Evolutionary conservation across 371 early-diverging fungal species (phyloP).

Genomic region (Encephalitozoon cuniculi): DNA sequence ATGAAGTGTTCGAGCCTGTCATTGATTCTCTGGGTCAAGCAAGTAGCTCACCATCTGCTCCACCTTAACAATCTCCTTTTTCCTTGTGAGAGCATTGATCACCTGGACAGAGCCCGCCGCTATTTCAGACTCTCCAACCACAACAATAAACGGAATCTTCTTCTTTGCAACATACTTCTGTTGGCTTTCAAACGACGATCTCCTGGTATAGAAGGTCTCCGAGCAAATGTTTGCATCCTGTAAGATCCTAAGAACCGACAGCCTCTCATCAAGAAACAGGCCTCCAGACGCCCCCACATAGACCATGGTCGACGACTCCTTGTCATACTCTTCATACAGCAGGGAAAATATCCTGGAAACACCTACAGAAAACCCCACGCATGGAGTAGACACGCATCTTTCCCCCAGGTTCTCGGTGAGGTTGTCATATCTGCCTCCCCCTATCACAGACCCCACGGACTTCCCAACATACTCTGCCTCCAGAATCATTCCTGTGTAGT

Average conservation of each 20-base stretch:
- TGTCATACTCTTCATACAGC: conserved; percentile 56
- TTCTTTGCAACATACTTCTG: conserved; percentile 39
- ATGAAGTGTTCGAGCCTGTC: not conserved
- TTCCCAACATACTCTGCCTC: conserved; percentile 72
- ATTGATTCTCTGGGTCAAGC: not conserved
- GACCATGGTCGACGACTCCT: conserved; percentile 67
- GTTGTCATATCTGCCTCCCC: conserved; percentile 96
- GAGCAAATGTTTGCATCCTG: conserved; percentile 77
- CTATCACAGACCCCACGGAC: conserved; percentile 84
- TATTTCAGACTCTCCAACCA: conserved; percentile 49
- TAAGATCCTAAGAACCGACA: conserved; percentile 71
- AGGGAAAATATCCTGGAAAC: conserved; percentile 88
- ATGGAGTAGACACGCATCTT: conserved; percentile 66
- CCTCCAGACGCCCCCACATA: conserved; percentile 75
- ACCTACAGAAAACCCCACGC: conserved; percentile 92
- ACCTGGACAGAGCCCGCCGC: not conserved
- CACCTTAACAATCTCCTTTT: not conserved
- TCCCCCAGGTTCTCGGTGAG: conserved; percentile 80
- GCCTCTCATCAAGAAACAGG: conserved; percentile 78
- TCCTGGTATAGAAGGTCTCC: conserved; percentile 79
- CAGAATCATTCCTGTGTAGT: conserved; percentile 97
- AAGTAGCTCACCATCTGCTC: not conserved
- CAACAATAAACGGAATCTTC: conserved; percentile 29
- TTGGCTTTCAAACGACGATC: conserved; percentile 66
- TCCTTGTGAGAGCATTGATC: not conserved